Conservation (phyloP, 371 early-diverging fungal genomes). For the Encephalitozoon hellem region DNA sequence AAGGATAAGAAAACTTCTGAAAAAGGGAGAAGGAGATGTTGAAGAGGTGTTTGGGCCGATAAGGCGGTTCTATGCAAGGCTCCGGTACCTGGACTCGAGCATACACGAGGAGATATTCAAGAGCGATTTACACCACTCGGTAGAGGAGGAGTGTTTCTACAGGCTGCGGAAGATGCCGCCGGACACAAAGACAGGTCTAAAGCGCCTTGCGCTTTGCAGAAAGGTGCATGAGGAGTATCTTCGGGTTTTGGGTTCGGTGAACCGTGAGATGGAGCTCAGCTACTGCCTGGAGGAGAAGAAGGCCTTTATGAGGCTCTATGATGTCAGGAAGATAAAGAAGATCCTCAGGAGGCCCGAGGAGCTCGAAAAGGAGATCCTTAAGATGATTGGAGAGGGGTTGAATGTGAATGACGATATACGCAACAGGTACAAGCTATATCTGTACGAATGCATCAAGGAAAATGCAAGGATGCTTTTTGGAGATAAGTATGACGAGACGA, state of each 20-base stretch:
- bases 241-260: neutral
- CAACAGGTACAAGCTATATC: slow-evolving; percentile 6
- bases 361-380: neutral
- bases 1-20: neutral
- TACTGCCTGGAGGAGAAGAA: neutral
- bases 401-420: neutral
- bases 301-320: neutral
- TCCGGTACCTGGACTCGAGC: neutral
- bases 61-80: neutral
- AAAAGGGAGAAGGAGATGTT: neutral
- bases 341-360: neutral
- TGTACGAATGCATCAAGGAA: slow-evolving; percentile 1
- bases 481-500: neutral
- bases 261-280: neutral
- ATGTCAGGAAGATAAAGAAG: neutral
- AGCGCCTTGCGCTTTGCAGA: neutral
- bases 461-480: neutral
- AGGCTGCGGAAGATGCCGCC: neutral
- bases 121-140: neutral
- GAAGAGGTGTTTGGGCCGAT: neutral
- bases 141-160: neutral
- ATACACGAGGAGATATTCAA: neutral
- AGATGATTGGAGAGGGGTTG: neutral
- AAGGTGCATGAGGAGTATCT: neutral
- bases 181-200: neutral